Percentiles rank a stretch among this genome's conserved stretches.
These are phyloP conservation scores for Melaleuca quinquenervia DNA, from an alignment of 345 rosid species.

Conservation along the genomic window DNA sequence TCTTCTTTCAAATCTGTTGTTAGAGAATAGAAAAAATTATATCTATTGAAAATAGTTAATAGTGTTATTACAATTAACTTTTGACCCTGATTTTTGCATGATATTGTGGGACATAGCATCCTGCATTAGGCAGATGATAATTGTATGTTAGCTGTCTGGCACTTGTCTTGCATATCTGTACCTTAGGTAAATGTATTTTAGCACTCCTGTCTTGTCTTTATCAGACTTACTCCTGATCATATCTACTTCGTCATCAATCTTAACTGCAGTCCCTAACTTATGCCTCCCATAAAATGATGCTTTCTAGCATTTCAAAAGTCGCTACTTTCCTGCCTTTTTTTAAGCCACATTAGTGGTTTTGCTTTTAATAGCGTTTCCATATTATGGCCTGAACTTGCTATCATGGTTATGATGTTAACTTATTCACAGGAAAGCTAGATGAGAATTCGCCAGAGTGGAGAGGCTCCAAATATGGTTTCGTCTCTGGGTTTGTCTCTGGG, in stretches of 20 bases:
- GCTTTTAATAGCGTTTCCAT: neutral
- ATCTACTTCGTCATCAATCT: neutral
- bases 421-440: conserved; percentile 29
- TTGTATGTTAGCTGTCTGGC: neutral
- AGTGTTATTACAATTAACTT: neutral
- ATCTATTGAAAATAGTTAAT: no score
- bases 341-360: neutral
- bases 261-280: neutral
- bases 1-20: no score
- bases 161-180: neutral
- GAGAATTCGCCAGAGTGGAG: conserved; percentile 72
- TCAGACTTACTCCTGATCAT: neutral
- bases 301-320: neutral
- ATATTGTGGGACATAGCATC: no score
- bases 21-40: no score
- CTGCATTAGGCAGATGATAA: neutral
- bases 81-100: neutral
- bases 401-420: neutral
- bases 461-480: conserved; percentile 77
- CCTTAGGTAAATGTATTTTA: neutral
- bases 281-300: neutral
- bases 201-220: neutral
- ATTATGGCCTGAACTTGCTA: neutral
- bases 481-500: no score
- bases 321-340: neutral